These are phyloP conservation scores for Bromus sterilis DNA, from an alignment of 176 grass and related monocot genomes.

Conservation along the genomic window DNA sequence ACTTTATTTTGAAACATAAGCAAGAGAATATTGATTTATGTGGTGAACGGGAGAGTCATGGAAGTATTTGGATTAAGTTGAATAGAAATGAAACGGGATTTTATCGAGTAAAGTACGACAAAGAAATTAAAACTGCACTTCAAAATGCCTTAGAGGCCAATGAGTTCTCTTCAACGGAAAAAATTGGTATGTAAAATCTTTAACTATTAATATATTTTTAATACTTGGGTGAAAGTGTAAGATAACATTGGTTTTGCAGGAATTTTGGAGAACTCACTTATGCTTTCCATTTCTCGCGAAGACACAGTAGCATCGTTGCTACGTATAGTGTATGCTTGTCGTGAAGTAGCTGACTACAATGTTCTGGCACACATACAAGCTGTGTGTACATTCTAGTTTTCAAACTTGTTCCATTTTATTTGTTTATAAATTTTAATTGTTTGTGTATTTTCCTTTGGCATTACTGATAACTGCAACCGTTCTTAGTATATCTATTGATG, in stretches of 20 bases:
- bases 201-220: not conserved
- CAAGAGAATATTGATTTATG: conserved; percentile 36
- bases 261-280: conserved; percentile 61
- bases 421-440: not conserved
- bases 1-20: conserved; percentile 50
- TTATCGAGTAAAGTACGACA: conserved; percentile 78
- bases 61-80: conserved; percentile 54
- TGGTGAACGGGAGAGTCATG: conserved; percentile 2
- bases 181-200: conserved; percentile 51
- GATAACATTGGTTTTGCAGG: conserved; percentile 33
- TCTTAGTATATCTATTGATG: conserved; percentile 40
- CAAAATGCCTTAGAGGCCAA: conserved; percentile 49
- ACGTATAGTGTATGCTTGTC: conserved; percentile 54
- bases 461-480: conserved; percentile 42
- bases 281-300: conserved; percentile 49
- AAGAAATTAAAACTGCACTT: conserved; percentile 49
- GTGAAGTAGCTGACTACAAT: conserved; percentile 40
- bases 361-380: conserved; percentile 50
- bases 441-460: not conserved
- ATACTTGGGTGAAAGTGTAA: not conserved
- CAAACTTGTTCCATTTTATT: not conserved
- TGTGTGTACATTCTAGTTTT: conserved; percentile 38
- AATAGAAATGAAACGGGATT: conserved; percentile 80
- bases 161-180: conserved; percentile 61
- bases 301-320: conserved; percentile 58